A percentile compares a stretch with the other conserved stretches of the same genome.
Evolutionary conservation across 192 early-diverging fungal species (phyloP).

Genomic region (Backusella westeae): DNA sequence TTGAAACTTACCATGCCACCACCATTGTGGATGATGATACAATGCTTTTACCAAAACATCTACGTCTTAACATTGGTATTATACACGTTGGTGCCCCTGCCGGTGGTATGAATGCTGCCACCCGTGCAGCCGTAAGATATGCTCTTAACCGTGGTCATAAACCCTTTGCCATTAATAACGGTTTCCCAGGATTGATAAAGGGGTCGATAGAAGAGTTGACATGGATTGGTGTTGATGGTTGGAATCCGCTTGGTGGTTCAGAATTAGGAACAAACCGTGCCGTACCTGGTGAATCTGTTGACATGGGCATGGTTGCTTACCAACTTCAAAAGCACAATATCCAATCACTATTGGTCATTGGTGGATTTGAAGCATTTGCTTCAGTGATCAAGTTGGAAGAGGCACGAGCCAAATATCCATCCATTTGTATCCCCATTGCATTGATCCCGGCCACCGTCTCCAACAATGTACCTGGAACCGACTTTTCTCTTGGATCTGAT

Average conservation of each 20-base stretch:
- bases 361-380: constrained; percentile 95
- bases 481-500: constrained; percentile 89
- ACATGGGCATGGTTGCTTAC: constrained; percentile 84
- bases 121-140: constrained; percentile 79
- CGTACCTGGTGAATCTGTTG: constrained; percentile 73
- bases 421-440: constrained; percentile 92
- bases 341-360: constrained; percentile 84
- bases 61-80: constrained; percentile 82
- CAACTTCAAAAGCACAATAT: constrained; percentile 90
- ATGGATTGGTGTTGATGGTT: constrained; percentile 89
- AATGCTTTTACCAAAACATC: constrained; percentile 36
- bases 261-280: constrained; percentile 92
- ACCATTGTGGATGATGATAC: constrained; percentile 44
- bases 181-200: constrained; percentile 86
- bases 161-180: constrained; percentile 84
- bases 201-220: constrained; percentile 76
- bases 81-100: constrained; percentile 94
- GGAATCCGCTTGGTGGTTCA: constrained; percentile 89
- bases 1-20: constrained; percentile 62
- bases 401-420: constrained; percentile 78
- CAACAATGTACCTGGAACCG: constrained; percentile 97
- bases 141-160: constrained; percentile 86
- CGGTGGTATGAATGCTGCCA: constrained; percentile 97
- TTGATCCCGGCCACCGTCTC: constrained; percentile 94
- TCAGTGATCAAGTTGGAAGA: constrained; percentile 69